These are phyloP conservation scores for Leptomonas pyrrhocoris DNA, from an alignment of 208 protist species.

Conservation along the genomic window DNA sequence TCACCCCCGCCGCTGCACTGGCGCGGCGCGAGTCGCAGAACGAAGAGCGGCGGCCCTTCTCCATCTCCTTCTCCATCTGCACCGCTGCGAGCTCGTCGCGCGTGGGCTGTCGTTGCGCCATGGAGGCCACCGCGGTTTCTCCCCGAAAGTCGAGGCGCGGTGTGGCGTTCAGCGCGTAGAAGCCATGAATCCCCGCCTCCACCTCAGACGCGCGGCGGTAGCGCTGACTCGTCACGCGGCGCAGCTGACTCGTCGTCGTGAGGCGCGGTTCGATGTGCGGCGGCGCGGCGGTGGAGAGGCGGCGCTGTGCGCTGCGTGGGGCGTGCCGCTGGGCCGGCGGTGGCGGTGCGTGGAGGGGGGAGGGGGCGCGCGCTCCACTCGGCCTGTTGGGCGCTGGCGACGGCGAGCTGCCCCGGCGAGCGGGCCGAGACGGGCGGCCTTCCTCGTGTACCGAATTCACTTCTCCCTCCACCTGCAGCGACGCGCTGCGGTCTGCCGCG, in stretches of 20 bases:
- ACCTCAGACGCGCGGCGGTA: constrained; percentile 13
- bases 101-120: constrained; percentile 6
- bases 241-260: constrained; percentile 26
- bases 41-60: constrained; percentile 1
- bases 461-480: constrained; percentile 3
- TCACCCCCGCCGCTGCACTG: neutral
- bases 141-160: constrained; percentile 9
- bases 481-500: constrained; percentile 1
- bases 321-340: neutral
- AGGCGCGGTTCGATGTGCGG: constrained; percentile 9
- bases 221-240: constrained; percentile 16
- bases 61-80: neutral
- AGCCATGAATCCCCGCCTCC: constrained; percentile 1
- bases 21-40: neutral
- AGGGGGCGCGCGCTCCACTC: neutral
- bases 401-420: neutral
- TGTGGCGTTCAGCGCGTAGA: constrained; percentile 1
- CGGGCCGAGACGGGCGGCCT: too few relatives aligned
- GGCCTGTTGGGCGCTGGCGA: constrained; percentile 8
- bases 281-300: constrained; percentile 13
- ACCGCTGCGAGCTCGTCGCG: constrained; percentile 6
- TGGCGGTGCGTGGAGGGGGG: neutral
- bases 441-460: neutral
- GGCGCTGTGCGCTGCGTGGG: neutral
- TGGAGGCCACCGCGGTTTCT: neutral